Base-by-base conservation (phyloP, 495 filamentous ascomycete genomes). In the Penicillium verhagenii region DNA sequence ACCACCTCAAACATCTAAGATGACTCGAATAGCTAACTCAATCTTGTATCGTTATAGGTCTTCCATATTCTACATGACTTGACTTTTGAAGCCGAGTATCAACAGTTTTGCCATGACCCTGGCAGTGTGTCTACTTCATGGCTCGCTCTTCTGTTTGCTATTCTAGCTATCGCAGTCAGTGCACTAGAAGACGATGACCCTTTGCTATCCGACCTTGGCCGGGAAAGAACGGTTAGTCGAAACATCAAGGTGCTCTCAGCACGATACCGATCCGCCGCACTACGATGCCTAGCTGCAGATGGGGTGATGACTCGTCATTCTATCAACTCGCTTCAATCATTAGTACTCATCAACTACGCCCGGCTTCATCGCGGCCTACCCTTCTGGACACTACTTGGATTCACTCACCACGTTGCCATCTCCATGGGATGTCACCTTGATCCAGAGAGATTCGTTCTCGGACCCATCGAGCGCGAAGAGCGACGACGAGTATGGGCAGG, bases 371-470 rank as follows among this genome's bases (percentile, higher is more conserved):
- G 69, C 1, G 71, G 75, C 5, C 61, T 76, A 1, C 63, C 73
- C 0, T 73, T 69, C 11, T 79, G 72, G 71, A 73, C 67, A 28
- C 47, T 75, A 13, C 57, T 76, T 11, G 77, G 77, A 26, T 69
- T 78, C 21, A 74, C 77, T 0, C 69, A 77, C 25, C 75, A 80
- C 53, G 70, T 77, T 14, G 73, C 76, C 11, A 73, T 77, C 20
- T 74, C 73, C 0, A 72, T 79, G 66, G 75, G 74, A 26, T 77
- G 75, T 39, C 76, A 80, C 50, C 61, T 77, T 19, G 77, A 80
- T 33, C 74, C 73, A n/a, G 70, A 70, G 20, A 61, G 65, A 26
- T 77, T 79, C 26, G 53, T 56, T 6, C 65, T 80, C 0, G 70
- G 71, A 10, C 58, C 67, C 4, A 72, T 80, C 18, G 74, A 78